Evolutionary conservation across 352 stramenopile species (phyloP).

Genomic region (Blastocystis sp.): DNA sequence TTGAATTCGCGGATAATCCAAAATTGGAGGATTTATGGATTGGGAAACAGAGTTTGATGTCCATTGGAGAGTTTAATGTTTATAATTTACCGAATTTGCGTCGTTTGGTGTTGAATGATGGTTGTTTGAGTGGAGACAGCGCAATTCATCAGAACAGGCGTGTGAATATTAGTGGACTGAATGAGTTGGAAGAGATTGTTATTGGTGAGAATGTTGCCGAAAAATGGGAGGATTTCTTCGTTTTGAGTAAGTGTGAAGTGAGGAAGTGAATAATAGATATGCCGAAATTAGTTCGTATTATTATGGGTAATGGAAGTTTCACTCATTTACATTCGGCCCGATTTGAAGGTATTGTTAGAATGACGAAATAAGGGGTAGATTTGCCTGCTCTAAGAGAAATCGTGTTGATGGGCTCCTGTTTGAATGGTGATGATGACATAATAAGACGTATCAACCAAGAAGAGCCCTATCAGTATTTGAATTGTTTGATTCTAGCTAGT

Average conservation of each 20-base stretch:
- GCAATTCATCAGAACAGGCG: neutral
- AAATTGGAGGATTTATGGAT: neutral
- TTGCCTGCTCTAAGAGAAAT: neutral
- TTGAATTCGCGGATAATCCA: neutral
- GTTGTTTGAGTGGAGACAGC: neutral
- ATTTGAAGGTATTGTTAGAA: neutral
- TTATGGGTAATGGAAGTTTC: neutral
- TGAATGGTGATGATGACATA: neutral
- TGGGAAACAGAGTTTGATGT: neutral
- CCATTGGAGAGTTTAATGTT: neutral
- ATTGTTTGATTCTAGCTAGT: neutral
- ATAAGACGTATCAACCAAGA: neutral
- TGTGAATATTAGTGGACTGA: neutral
- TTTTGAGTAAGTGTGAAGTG: neutral
- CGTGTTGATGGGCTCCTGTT: neutral
- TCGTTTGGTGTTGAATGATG: neutral
- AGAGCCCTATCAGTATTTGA: neutral
- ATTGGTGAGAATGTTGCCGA: neutral
- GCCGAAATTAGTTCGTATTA: neutral
- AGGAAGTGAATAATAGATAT: neutral
- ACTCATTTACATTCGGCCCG: neutral
- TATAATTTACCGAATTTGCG: neutral
- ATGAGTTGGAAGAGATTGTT: neutral
- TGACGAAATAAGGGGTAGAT: neutral
- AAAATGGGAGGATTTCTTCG: neutral